Evolutionary conservation across 129 eudicot species (phyloP), one percentile per base, ranked within the genome.

Genomic region (Helianthus annuus): DNA sequence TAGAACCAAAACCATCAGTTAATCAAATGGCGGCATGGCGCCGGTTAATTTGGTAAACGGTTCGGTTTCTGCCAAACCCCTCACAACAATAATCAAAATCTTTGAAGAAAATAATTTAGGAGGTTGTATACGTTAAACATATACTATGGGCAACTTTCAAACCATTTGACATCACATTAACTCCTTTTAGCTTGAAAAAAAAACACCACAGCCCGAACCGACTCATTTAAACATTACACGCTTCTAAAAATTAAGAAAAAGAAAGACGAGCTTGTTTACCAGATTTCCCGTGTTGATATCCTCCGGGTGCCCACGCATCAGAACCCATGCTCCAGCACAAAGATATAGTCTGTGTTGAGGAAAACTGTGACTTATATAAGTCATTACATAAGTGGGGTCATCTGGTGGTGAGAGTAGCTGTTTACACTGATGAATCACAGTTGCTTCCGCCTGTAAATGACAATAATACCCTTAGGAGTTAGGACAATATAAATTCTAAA

Each of bases 321-420:
- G 80, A 66, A 87, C 84, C 98, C 98, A 93, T 55, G 98, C 96
- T 64, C 98, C 96, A 75, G 90, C 95, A 80, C 98, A 93, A 14
- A 93, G 88, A 69, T 87, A 89, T 34, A 83, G 83, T 14, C 96
- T 90, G 64, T 93, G 98, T 68, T 85, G 83, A 51, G 87, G 90
- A 75, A 89, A 93, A 74, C 98, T 93, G 54, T 74, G 85, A 74
- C 73, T 87, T 11, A 93, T 69, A 75, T 93, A 93, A 70, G 95
- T 93, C 84, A 80, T 75, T 40, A 87, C 87, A 74, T 93, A 93
- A 55, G 84, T 75, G 63, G 98, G 95, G 82, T 93, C 90, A 83
- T 89, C 91, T 68, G 92, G 81, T 42, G 96, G 81, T 3, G 96
- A 81, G 56, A 93, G 90, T 51, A 93, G 96, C 80, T 89, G 88